Evolutionary conservation across 106 monocot genomes (phyloP), one percentile per base, ranked within the genome.

Genomic region (Chionographis japonica): DNA sequence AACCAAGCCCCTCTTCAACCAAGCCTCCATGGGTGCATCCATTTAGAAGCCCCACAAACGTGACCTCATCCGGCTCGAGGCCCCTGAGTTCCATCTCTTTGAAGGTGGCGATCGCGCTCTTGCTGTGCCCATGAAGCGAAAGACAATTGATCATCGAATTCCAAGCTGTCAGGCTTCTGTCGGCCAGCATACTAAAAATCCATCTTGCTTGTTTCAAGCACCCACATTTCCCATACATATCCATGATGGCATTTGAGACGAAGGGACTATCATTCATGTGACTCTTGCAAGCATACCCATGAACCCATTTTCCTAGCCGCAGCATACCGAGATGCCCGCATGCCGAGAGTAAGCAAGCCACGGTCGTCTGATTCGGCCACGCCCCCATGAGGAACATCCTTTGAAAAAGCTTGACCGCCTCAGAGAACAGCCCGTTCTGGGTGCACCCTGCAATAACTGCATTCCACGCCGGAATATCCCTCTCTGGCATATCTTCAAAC

Each of bases 171-270:
- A 93, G 57, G 67, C 72, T 85, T 62, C 61, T 80, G n/a, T 79
- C 74, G 7, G 76, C 52, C 27, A 71, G 72, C 27, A 9, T 17
- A 38, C 75, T 53, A 36, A 92, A 98, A 12, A 93, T 66, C 72
- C 73, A 77, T 36, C 74, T 77, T 0, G 87, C 97, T 54, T 78
- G 72, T 37, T 61, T 72, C 78, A 98, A 70, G 72, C 79, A 81
- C 4, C 97, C 97, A 43, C 97, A 98, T 76, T 92, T 98, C 3
- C 97, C 97, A 61, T 98, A 98, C 86, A 98, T 81, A 77, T 98
- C 97, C 3, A 93, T 57, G 3, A 98, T 76, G 2, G 83, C 86
- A 67, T 98, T 98, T 20, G 77, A 75, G 17, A 98, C 85, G 52
- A 82, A 93, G 12, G 83, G 49, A 60, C 72, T 78, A 14, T 35